phyloP scores from a whole-genome alignment of 441 rosid species.

The Rhodomyrtus psidioides region DNA sequence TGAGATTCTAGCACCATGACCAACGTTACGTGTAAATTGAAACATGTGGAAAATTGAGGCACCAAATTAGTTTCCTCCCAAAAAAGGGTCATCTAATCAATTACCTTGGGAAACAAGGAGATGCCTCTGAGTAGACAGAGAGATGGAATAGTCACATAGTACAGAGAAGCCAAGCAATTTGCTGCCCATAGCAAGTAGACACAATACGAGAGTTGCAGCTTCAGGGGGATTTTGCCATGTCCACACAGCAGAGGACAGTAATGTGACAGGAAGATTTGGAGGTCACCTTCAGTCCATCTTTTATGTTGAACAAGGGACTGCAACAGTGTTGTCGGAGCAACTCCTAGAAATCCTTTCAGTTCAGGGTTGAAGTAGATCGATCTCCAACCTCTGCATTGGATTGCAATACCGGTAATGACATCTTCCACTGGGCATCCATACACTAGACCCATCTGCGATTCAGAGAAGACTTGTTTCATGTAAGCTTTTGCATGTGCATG shows the following conservation, averaged over 20 bases:
- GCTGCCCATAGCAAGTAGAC: slow-evolving; percentile 11
- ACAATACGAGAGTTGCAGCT: slow-evolving; percentile 10
- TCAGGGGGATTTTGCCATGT: slow-evolving; percentile 3
- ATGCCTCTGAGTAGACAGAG: slow-evolving; percentile 10
- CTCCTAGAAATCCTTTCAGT: slow-evolving; percentile 12
- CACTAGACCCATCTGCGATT: slow-evolving; percentile 17
- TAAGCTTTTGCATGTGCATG: background rate
- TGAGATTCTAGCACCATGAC: background rate
- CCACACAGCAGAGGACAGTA: slow-evolving; percentile 17
- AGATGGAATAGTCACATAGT: slow-evolving; percentile 18
- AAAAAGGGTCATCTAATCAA: background rate
- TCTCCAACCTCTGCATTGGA: slow-evolving; percentile 20
- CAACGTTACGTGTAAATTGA: background rate
- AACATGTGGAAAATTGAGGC: background rate
- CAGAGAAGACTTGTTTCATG: background rate
- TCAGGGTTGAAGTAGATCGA: slow-evolving; percentile 8
- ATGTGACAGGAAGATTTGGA: slow-evolving; percentile 20
- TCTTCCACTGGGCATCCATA: slow-evolving; percentile 21
- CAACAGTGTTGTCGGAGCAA: slow-evolving; percentile 13
- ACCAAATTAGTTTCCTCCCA: background rate
- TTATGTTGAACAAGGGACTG: slow-evolving; percentile 9
- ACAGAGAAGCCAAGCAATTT: slow-evolving; percentile 11
- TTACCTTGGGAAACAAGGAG: slow-evolving; percentile 22
- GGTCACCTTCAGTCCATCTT: slow-evolving; percentile 19
- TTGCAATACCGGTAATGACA: slow-evolving; percentile 5